Evolutionary conservation across 257 asterid genomes (phyloP).

Genomic region (Mitragyna speciosa): DNA sequence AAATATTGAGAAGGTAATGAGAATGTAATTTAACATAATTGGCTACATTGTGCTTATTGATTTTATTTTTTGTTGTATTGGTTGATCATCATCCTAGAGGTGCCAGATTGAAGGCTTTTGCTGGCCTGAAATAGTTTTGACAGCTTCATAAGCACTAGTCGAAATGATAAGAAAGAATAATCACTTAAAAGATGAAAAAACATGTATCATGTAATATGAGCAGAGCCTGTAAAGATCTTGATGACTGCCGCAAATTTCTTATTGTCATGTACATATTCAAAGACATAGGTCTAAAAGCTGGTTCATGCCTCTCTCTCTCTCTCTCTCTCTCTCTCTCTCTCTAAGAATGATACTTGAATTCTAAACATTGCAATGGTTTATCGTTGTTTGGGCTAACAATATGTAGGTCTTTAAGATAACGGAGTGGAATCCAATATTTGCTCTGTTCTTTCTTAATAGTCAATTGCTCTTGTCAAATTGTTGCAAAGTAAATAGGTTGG

Average conservation of each 20-base stretch:
- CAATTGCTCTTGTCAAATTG: not conserved
- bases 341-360: not conserved
- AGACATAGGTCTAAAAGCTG: not conserved
- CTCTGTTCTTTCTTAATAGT: not conserved
- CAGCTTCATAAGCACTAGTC: not conserved
- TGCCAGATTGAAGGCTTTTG: not conserved
- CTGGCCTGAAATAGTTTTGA: not conserved
- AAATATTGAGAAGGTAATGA: slow-evolving; percentile 76
- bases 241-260: not conserved
- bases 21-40: not conserved
- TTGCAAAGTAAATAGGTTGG: not conserved
- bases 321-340: too few species aligned
- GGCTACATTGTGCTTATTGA: not conserved
- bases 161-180: not conserved
- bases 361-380: not conserved
- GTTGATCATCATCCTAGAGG: not conserved
- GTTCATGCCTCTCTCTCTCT: not conserved
- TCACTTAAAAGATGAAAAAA: not conserved
- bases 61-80: not conserved
- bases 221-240: not conserved
- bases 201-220: not conserved
- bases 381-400: not conserved
- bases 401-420: not conserved
- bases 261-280: not conserved
- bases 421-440: not conserved